Evolutionary conservation across 75 land plant genomes (phyloP).

Genomic region (Cunninghamia lanceolata): DNA sequence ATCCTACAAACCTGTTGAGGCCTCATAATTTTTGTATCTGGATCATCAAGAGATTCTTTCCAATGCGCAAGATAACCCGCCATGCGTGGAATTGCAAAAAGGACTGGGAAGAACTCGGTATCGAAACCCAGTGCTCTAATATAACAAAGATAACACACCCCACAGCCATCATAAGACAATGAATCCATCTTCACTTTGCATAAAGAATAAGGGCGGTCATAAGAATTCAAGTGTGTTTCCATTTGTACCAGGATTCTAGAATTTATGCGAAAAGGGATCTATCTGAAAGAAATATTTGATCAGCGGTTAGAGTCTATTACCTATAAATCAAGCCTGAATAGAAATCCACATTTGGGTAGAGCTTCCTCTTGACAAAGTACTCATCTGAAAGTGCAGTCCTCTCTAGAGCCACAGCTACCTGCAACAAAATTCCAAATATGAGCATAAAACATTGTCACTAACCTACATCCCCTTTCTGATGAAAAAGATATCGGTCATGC

Average conservation of each 20-base stretch:
- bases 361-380: slow-evolving; percentile 91
- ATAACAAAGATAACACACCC: slow-evolving; percentile 3
- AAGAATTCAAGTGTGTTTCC: not conserved
- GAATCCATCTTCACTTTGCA: slow-evolving; percentile 1
- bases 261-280: not conserved
- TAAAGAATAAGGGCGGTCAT: not conserved
- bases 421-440: slow-evolving; percentile 11
- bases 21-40: slow-evolving; percentile 97
- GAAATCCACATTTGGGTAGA: slow-evolving; percentile 99
- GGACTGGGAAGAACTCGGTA: slow-evolving; percentile 89
- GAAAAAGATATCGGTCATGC: not conserved
- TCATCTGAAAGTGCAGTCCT: slow-evolving; percentile 96
- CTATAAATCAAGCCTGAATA: slow-evolving; percentile 97
- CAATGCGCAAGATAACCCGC: slow-evolving; percentile 99
- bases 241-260: not conserved
- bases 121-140: slow-evolving; percentile 96
- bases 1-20: slow-evolving; percentile 78
- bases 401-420: slow-evolving; percentile 99
- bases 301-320: slow-evolving; percentile 26
- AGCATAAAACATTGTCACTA: not conserved
- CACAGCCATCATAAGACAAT: not conserved
- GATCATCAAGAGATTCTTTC: slow-evolving; percentile 94
- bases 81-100: slow-evolving; percentile 98
- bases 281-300: not conserved
- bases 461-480: not conserved